These are phyloP conservation scores for Chrysoporthe austroafricana DNA, from an alignment of 2,329 filamentous ascomycete species.

Conservation along the genomic window DNA sequence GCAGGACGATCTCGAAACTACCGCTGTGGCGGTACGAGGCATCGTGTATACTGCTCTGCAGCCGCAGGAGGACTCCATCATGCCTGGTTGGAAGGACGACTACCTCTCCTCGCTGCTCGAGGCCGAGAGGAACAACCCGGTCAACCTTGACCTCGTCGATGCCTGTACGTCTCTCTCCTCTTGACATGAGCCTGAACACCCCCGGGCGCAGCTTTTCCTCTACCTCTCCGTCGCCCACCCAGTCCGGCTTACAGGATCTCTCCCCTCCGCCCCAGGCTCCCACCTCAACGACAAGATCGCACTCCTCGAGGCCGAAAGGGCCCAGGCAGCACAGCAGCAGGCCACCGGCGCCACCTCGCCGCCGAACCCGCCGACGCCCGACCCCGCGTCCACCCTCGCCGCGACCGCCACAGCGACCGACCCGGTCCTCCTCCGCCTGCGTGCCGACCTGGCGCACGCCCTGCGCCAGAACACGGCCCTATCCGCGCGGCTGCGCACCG, in stretches of 20 bases:
- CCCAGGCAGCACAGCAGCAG: constrained; percentile 29
- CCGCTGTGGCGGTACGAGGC: not conserved
- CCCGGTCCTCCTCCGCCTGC: constrained; percentile 50
- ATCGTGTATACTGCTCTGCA: not conserved
- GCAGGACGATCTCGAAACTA: not conserved
- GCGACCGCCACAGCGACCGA: constrained; percentile 19
- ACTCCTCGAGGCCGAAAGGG: constrained; percentile 63
- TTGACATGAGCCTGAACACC: too few relatives aligned
- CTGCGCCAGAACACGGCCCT: constrained; percentile 74
- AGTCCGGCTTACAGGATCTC: constrained; percentile 18
- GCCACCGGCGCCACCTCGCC: constrained; percentile 7
- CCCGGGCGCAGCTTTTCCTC: too few relatives aligned
- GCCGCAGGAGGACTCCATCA: constrained; percentile 34
- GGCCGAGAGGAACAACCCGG: constrained; percentile 67
- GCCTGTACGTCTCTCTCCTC: constrained; percentile 63
- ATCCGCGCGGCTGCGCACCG: constrained; percentile 63
- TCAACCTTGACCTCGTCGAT: constrained; percentile 71
- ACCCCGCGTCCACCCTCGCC: constrained; percentile 35
- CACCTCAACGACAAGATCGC: constrained; percentile 70
- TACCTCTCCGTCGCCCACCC: not conserved
- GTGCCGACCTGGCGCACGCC: constrained; percentile 74
- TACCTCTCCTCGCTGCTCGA: constrained; percentile 77
- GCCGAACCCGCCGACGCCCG: constrained; percentile 31
- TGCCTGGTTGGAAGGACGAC: constrained; percentile 78
- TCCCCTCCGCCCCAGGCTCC: constrained; percentile 52